Evolutionary conservation across 495 filamentous ascomycete species (phyloP).

Genomic region (Penicillium arizonense): DNA sequence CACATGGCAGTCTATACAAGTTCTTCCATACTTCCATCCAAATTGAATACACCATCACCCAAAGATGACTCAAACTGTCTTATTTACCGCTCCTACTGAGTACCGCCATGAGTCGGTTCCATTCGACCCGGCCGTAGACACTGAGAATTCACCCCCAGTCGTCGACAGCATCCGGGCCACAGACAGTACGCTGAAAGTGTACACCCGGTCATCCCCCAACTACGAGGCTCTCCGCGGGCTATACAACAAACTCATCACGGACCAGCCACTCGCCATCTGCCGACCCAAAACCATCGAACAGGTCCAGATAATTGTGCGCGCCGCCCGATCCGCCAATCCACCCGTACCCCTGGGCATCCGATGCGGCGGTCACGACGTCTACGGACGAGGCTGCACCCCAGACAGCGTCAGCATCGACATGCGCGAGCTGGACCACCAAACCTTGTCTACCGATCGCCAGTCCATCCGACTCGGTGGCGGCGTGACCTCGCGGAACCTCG

Average conservation of each 20-base stretch:
- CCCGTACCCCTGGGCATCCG: conserved; percentile 1
- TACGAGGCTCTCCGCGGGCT: not conserved
- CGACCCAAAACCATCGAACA: not conserved
- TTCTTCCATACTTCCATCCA: too few relatives aligned
- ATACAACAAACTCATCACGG: conserved; percentile 3
- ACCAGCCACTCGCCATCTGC: not conserved
- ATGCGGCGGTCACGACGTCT: conserved; percentile 5
- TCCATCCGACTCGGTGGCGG: conserved; percentile 3
- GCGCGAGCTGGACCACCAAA: conserved; percentile 4
- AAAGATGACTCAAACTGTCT: conserved; percentile 1
- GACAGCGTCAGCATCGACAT: conserved; percentile 7
- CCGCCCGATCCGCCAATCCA: not conserved
- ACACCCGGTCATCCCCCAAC: conserved; percentile 1
- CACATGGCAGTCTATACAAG: too few relatives aligned
- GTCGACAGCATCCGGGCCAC: not conserved
- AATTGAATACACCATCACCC: not conserved
- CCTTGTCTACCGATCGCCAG: not conserved
- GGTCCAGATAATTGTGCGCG: conserved; percentile 1
- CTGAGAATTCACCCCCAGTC: not conserved
- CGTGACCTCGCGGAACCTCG: not conserved
- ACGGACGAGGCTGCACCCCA: not conserved
- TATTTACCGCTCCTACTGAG: not conserved
- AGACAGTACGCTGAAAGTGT: conserved; percentile 1
- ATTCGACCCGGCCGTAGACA: not conserved
- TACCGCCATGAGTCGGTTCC: not conserved